Percentiles rank a stretch among this genome's conserved stretches.
Conservation (phyloP, 2,329 filamentous ascomycete species). For the Paracoccidioides brasiliensis region DNA sequence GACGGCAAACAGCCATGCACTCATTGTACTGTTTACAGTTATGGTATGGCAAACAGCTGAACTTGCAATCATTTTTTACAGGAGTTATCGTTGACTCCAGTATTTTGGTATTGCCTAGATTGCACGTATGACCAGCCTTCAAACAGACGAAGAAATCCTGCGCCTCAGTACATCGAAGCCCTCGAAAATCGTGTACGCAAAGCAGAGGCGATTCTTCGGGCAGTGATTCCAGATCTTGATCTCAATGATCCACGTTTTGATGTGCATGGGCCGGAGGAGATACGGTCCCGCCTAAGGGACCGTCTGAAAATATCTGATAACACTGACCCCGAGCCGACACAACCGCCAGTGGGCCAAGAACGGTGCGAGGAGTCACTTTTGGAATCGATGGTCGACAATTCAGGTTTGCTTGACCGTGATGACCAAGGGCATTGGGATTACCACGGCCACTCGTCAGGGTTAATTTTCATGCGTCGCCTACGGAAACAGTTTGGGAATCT, state of each 20-base stretch:
- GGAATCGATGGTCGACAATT: constrained; percentile 88
- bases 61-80: neutral
- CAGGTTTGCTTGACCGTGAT: constrained; percentile 80
- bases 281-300: constrained; percentile 32
- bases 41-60: constrained; percentile 49
- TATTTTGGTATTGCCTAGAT: constrained; percentile 39
- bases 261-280: constrained; percentile 51
- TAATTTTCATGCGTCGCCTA: constrained; percentile 77
- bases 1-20: constrained; percentile 82
- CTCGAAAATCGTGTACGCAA: constrained; percentile 72
- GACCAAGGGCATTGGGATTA: constrained; percentile 91
- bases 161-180: constrained; percentile 84
- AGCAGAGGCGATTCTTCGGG: constrained; percentile 64
- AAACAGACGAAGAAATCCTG: constrained; percentile 77
- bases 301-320: constrained; percentile 13
- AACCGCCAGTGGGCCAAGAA: constrained; percentile 20
- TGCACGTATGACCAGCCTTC: constrained; percentile 94
- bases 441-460: constrained; percentile 81
- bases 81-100: neutral
- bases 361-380: constrained; percentile 57
- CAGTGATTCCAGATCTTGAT: constrained; percentile 72
- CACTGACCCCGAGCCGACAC: constrained; percentile 11
- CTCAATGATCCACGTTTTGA: constrained; percentile 76
- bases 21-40: constrained; percentile 96
- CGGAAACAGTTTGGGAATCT: constrained; percentile 74